Evolutionary conservation across 768 basidiomycete species (phyloP), one percentile per base, ranked within the genome.

Genomic region (Cystofilobasidium bisporidii): DNA sequence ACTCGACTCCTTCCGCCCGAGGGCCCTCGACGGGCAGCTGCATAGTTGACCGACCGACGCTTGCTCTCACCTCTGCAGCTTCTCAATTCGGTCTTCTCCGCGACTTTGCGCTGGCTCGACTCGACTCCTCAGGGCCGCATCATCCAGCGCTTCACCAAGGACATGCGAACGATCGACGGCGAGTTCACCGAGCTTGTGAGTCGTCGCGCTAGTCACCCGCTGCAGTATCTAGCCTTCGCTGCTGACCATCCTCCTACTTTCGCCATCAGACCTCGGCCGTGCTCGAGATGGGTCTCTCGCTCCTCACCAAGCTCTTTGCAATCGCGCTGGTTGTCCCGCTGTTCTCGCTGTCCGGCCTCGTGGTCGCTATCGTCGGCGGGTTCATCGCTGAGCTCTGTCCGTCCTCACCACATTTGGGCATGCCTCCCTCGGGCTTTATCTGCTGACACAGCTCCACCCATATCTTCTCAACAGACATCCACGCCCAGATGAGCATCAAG

Each of bases 101-200:
- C 72, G 0, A 65, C 73, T 5, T 56, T 73, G 30, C 81, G 82
- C 67, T 83, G 81, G 80, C 76, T 83, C 12, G 82, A 83, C 69
- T 79, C 74, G 10, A 81, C 81, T 1, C 82, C 82, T 0, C 79
- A 79, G 0, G 81, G 82, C n/a, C 82, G 86, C 5, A 82, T 88
- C 61, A 83, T 87, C 48, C 78, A 84, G 33, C 81, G 86, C 60
- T 83, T 83, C 73, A 87, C 86, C 1, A 82, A 57, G 10, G 68
- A 69, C 30, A 64, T 64, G 24, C 57, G 68, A 1, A 50, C 56
- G 2, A 61, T 64, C n/a, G 68, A 69, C 28, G 68, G 68, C 41
- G 63, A 69, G 63, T 64, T 69, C 28, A 64, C 63, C 3, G 68
- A 69, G 47, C 50, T 69, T 45, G 43, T 43, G 18, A 43, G 43